phyloP scores from a whole-genome alignment of 495 filamentous ascomycete genomes.

The Chlorociboria aeruginascens region DNA sequence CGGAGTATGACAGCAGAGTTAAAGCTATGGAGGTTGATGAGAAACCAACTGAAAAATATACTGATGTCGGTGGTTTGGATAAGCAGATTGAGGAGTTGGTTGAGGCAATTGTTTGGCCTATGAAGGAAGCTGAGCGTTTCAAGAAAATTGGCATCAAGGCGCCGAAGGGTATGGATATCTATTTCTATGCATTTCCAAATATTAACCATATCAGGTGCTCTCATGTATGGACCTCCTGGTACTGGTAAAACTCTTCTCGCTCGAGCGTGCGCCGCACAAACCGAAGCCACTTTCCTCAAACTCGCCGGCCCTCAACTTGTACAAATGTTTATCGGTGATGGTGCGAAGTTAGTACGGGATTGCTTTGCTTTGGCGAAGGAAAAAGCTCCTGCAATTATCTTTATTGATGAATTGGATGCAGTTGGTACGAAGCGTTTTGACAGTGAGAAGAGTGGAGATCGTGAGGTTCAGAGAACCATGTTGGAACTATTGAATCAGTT shows the following conservation, averaged over 20 bases:
- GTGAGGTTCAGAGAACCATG: slow-evolving; percentile 98
- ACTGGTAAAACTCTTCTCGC: slow-evolving; percentile 91
- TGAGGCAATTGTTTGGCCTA: slow-evolving; percentile 98
- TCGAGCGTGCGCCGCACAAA: slow-evolving; percentile 93
- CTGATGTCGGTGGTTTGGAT: slow-evolving; percentile 91
- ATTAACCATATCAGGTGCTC: slow-evolving; percentile 49
- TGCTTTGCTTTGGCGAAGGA: slow-evolving; percentile 97
- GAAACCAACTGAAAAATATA: slow-evolving; percentile 99
- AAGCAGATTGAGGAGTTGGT: slow-evolving; percentile 99
- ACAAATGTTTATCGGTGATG: slow-evolving; percentile 99
- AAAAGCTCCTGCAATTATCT: slow-evolving; percentile 97
- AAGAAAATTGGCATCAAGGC: slow-evolving; percentile 99
- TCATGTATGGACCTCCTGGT: slow-evolving; percentile 98
- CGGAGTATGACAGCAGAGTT: slow-evolving; percentile 98
- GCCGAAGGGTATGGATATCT: slow-evolving; percentile 67
- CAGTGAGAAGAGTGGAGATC: slow-evolving; percentile 93
- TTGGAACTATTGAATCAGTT: slow-evolving; percentile 97
- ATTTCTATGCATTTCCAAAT: slow-evolving; percentile 9
- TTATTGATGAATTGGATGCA: slow-evolving; percentile 97
- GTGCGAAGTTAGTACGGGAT: slow-evolving; percentile 94
- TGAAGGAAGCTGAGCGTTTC: slow-evolving; percentile 98
- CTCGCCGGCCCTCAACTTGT: slow-evolving; percentile 97
- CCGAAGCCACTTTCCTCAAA: slow-evolving; percentile 97
- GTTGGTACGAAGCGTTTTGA: slow-evolving; percentile 98
- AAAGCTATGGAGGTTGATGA: slow-evolving; percentile 99